A percentile compares a stretch with the other conserved stretches of the same genome.
These are phyloP conservation scores for Pleurotus sapidus DNA, from an alignment of 768 basidiomycete species.

Conservation along the genomic window DNA sequence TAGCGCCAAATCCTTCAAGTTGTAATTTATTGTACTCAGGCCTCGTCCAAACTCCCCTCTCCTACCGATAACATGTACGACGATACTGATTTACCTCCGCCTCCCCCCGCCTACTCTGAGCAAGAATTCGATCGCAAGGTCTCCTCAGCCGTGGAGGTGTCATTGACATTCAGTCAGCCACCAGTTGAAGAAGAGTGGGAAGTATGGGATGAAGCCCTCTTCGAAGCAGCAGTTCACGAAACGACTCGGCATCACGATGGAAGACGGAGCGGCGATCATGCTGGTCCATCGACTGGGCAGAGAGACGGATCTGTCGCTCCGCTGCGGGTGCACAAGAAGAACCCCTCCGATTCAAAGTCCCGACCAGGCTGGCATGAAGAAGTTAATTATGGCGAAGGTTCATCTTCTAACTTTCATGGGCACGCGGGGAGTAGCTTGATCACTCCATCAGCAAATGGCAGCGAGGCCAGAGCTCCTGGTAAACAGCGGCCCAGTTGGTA, in stretches of 20 bases:
- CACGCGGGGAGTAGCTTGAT: background rate
- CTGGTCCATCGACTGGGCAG: background rate
- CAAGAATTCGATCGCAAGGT: conserved; percentile 56
- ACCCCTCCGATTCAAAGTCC: conserved; percentile 11
- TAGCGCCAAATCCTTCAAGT: background rate
- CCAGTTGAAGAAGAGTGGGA: conserved; percentile 42
- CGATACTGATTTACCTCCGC: conserved; percentile 25
- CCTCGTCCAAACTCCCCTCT: background rate
- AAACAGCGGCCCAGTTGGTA: conserved; percentile 18
- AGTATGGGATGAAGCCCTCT: conserved; percentile 43
- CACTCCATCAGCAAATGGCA: background rate
- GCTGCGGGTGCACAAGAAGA: conserved; percentile 32
- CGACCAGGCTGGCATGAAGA: conserved; percentile 18
- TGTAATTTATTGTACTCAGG: background rate
- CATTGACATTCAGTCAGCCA: conserved; percentile 27
- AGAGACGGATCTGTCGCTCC: conserved; percentile 23
- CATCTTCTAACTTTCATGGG: background rate
- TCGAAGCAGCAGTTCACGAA: conserved; percentile 24
- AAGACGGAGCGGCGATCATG: conserved; percentile 10
- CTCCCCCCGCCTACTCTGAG: conserved; percentile 36
- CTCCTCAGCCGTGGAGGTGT: conserved; percentile 36
- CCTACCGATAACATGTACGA: conserved; percentile 14
- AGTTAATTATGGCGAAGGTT: conserved; percentile 18
- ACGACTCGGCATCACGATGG: no score
- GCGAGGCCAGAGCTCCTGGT: background rate